These are phyloP conservation scores for Fusarium dlaminii DNA, from an alignment of 2,329 filamentous ascomycete species.

Conservation along the genomic window DNA sequence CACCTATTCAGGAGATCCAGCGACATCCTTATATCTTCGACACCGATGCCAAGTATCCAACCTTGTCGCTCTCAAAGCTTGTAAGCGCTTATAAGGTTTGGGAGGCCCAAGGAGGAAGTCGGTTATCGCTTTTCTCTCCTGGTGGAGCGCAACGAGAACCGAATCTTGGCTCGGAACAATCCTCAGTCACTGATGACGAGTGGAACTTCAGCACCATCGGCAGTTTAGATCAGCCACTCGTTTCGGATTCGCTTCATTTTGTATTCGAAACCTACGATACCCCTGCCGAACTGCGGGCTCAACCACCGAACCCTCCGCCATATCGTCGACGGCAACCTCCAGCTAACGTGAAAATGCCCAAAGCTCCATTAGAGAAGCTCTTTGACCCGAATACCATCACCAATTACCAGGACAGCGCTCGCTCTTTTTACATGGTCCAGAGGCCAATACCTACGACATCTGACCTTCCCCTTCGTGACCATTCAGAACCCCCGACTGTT, in stretches of 20 bases:
- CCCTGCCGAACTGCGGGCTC: constrained; percentile 63
- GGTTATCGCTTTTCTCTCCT: constrained; percentile 69
- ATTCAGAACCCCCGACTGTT: constrained; percentile 60
- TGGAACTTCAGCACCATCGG: constrained; percentile 75
- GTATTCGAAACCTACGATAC: constrained; percentile 69
- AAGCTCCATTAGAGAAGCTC: constrained; percentile 69
- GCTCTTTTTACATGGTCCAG: constrained; percentile 52
- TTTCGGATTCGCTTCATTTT: constrained; percentile 64
- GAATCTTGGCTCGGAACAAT: constrained; percentile 51
- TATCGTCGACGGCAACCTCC: constrained; percentile 67
- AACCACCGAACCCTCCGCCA: constrained; percentile 43
- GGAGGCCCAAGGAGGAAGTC: constrained; percentile 77
- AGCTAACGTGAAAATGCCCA: constrained; percentile 57
- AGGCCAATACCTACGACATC: constrained; percentile 40
- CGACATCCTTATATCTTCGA: constrained; percentile 74
- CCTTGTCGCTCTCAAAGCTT: constrained; percentile 64
- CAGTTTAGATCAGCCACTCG: constrained; percentile 68
- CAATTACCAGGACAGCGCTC: constrained; percentile 72
- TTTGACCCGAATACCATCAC: constrained; percentile 73
- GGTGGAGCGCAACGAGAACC: constrained; percentile 66
- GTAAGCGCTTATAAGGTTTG: constrained; percentile 78
- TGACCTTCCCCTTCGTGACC: constrained; percentile 68
- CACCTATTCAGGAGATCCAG: constrained; percentile 74
- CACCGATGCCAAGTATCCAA: constrained; percentile 70
- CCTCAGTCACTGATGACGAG: constrained; percentile 61